These are phyloP conservation scores for Pseudonitzschia delicatissima DNA, from an alignment of 108 stramenopile species.

Conservation along the genomic window DNA sequence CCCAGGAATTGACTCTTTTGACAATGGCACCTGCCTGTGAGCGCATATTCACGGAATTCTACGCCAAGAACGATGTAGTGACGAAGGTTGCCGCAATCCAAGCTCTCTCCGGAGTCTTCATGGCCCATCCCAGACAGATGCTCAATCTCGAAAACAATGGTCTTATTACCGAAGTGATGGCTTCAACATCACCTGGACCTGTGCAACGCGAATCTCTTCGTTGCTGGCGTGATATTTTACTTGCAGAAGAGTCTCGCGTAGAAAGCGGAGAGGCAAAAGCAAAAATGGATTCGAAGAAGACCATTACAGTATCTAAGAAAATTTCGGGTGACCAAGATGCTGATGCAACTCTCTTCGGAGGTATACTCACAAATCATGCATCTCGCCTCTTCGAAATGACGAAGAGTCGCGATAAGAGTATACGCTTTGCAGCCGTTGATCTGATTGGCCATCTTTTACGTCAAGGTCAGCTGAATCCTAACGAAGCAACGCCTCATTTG, in stretches of 20 bases:
- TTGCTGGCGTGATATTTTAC: slow-evolving; percentile 78
- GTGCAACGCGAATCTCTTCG: slow-evolving; percentile 68
- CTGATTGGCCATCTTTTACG: slow-evolving; percentile 80
- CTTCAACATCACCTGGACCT: slow-evolving; percentile 35
- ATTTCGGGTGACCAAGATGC: slow-evolving; percentile 89
- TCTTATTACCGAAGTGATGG: slow-evolving; percentile 54
- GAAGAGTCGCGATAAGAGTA: slow-evolving; percentile 43
- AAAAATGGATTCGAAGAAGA: slow-evolving; percentile 67
- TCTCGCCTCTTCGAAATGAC: slow-evolving; percentile 74
- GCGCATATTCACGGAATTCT: slow-evolving; percentile 51
- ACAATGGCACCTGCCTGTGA: slow-evolving; percentile 56
- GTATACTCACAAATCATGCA: slow-evolving; percentile 71
- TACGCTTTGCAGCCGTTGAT: slow-evolving; percentile 63
- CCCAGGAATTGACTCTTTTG: slow-evolving; percentile 24
- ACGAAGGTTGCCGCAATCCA: slow-evolving; percentile 74
- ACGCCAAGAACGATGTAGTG: slow-evolving; percentile 52
- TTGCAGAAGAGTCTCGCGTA: slow-evolving; percentile 74
- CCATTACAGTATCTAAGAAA: slow-evolving; percentile 66
- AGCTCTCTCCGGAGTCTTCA: slow-evolving; percentile 75
- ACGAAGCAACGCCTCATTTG: slow-evolving; percentile 76
- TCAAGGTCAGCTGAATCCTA: slow-evolving; percentile 91
- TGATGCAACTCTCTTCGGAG: slow-evolving; percentile 80
- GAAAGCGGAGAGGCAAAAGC: slow-evolving; percentile 77
- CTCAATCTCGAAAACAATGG: slow-evolving; percentile 71
- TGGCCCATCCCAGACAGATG: slow-evolving; percentile 72